Evolutionary conservation across 192 early-diverging fungal species (phyloP).

Genomic region (Coemansia sp.): DNA sequence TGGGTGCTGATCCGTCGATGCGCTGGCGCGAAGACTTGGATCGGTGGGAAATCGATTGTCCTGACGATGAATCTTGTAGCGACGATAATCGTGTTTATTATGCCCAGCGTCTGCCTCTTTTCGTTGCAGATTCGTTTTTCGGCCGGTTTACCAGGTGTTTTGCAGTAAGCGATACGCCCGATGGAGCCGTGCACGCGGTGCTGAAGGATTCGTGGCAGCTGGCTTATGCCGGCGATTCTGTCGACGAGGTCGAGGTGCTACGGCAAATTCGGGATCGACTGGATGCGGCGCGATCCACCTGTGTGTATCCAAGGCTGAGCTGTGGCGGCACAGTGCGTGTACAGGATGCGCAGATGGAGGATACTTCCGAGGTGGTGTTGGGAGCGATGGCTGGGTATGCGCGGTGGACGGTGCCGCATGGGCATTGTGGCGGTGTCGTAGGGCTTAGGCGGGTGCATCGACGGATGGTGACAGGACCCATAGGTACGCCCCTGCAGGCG

Average conservation of each 20-base stretch:
- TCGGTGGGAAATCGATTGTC: slow-evolving; percentile 44
- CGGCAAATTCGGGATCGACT: slow-evolving; percentile 26
- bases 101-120: slow-evolving; percentile 27
- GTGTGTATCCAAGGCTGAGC: slow-evolving; percentile 30
- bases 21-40: slow-evolving; percentile 25
- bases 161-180: slow-evolving; percentile 15
- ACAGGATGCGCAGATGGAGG: slow-evolving; percentile 9
- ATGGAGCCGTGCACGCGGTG: slow-evolving; percentile 14
- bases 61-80: slow-evolving; percentile 4
- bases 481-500: slow-evolving; percentile 33
- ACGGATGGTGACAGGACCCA: slow-evolving; percentile 44
- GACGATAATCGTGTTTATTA: slow-evolving; percentile 19
- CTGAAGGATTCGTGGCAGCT: slow-evolving; percentile 55
- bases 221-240: slow-evolving; percentile 7
- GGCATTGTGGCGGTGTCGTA: not conserved
- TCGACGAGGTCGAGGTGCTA: slow-evolving; percentile 40
- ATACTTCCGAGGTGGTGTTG: slow-evolving; percentile 38
- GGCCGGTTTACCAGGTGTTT: slow-evolving; percentile 49
- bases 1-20: slow-evolving; percentile 46
- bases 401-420: slow-evolving; percentile 47
- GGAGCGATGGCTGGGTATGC: slow-evolving; percentile 23
- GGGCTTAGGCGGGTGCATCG: slow-evolving; percentile 33
- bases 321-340: slow-evolving; percentile 44
- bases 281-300: slow-evolving; percentile 15
- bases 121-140: slow-evolving; percentile 43